These are phyloP conservation scores for Aspergillus aculeatus DNA, from an alignment of 2,329 filamentous ascomycete genomes.

Conservation along the genomic window DNA sequence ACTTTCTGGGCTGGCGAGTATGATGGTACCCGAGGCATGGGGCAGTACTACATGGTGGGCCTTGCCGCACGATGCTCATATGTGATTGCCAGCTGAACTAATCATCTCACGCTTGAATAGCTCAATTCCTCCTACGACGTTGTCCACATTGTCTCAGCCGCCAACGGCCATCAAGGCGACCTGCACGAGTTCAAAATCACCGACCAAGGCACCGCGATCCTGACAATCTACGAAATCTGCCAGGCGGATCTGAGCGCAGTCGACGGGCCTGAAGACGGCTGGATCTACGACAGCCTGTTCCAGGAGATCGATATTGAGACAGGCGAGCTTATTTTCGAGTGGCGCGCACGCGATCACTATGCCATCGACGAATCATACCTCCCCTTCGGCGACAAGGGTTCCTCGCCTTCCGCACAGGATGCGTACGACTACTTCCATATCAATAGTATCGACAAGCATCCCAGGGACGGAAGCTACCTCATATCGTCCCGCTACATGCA, in stretches of 20 bases:
- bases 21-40: constrained; percentile 46
- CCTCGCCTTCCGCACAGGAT: constrained; percentile 32
- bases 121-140: constrained; percentile 33
- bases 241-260: constrained; percentile 42
- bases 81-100: too few species aligned
- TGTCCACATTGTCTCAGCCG: constrained; percentile 22
- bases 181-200: constrained; percentile 49
- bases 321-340: constrained; percentile 44
- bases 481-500: constrained; percentile 34
- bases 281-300: constrained; percentile 44
- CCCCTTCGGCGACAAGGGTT: constrained; percentile 15
- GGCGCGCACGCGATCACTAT: constrained; percentile 47
- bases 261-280: constrained; percentile 39
- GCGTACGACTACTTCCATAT: constrained; percentile 51
- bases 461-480: constrained; percentile 1
- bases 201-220: constrained; percentile 40
- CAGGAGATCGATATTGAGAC: constrained; percentile 36
- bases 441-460: constrained; percentile 53
- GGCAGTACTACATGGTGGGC: constrained; percentile 31
- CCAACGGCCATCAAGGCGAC: constrained; percentile 18
- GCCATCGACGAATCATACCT: constrained; percentile 23
- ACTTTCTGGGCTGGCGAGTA: constrained; percentile 52
- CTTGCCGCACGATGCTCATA: background rate
- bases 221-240: constrained; percentile 43
- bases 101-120: constrained; percentile 10